Base-by-base conservation (phyloP, 257 asterid species). In the Solanum dulcamara region DNA sequence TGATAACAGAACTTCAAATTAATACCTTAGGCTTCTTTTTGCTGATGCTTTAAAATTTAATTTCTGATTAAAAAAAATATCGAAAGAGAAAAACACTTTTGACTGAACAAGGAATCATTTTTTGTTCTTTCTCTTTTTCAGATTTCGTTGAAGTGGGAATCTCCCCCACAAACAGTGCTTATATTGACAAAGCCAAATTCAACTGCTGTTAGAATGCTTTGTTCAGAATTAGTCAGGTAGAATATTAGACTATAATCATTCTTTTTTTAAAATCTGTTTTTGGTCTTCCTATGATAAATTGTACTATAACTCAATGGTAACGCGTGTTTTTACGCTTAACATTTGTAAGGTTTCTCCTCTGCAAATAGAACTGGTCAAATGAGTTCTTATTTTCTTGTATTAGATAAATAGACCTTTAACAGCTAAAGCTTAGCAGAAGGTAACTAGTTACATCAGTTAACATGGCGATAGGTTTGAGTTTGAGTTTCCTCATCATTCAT, bases 111-210 rank as follows among this genome's bases (percentile, higher is more conserved):
- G 22, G 28, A 77, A 48, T 77, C 82, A 46, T 77, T 9, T 48
- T 77, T 46, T n/a, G 1, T 24, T 59, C 32, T 7, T 8, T 80
- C 87, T 84, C 74, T 85, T 42, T 86, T 85, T 81, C 92, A 91
- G 94, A 91, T 91, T 87, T 88, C 92, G 57, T 91, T 95, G 94
- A 93, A 92, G 90, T 95, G 98, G 98, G 97, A 95, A 87, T 91
- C 98, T 57, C 94, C 96, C 85, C 98, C 98, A 57, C 93, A 88
- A 67, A 95, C 98, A 57, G 95, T 95, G 80, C 96, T 95, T 87
- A 94, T 95, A 88, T 89, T 94, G 91, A 89, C 95, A 59, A 95
- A 95, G 89, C 98, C 98, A 85, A 95, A 95, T 90, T 95, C 98
- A 59, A 81, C 86, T 48, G 89, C 96, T 81, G 98, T 95, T 85